These are phyloP conservation scores for Grammothele lineata DNA, from an alignment of 768 basidiomycete species.

Conservation along the genomic window DNA sequence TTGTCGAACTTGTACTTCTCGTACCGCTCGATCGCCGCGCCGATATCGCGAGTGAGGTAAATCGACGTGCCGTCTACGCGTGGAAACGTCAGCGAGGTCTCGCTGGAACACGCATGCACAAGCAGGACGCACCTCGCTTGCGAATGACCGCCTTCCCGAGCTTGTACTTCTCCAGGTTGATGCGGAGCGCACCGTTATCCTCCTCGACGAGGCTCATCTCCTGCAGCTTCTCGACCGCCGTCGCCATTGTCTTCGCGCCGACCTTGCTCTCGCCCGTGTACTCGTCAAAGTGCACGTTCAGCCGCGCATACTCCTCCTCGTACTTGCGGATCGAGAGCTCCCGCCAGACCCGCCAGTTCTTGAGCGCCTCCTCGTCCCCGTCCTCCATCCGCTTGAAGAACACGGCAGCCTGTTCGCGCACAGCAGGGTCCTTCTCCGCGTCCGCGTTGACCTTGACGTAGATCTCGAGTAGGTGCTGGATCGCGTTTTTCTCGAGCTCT, in stretches of 20 bases:
- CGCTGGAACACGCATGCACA: not conserved
- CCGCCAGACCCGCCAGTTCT: conserved; percentile 92
- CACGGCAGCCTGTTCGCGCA: conserved; percentile 71
- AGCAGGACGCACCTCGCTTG: conserved; percentile 60
- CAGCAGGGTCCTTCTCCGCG: conserved; percentile 63
- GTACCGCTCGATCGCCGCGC: conserved; percentile 87
- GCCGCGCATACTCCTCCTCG: conserved; percentile 76
- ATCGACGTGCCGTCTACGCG: conserved; percentile 83
- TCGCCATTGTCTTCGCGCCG: conserved; percentile 66
- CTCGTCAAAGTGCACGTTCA: conserved; percentile 89
- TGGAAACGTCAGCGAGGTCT: not conserved
- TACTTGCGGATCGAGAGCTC: conserved; percentile 89
- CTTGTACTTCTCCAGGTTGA: conserved; percentile 88
- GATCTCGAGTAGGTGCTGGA: conserved; percentile 91
- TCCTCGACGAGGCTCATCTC: conserved; percentile 74
- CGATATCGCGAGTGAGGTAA: conserved; percentile 94
- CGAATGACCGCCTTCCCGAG: conserved; percentile 86
- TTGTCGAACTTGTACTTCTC: conserved; percentile 87
- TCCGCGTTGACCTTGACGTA: conserved; percentile 95
- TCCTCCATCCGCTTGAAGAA: conserved; percentile 97
- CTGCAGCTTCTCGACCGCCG: conserved; percentile 62
- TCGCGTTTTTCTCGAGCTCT: conserved; percentile 80
- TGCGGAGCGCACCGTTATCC: conserved; percentile 75
- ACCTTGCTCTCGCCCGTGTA: conserved; percentile 91
- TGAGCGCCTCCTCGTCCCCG: conserved; percentile 78